A percentile compares a stretch with the other conserved stretches of the same genome.
These are phyloP conservation scores for Fomitopsis serialis DNA, from an alignment of 768 basidiomycete species.

Conservation along the genomic window DNA sequence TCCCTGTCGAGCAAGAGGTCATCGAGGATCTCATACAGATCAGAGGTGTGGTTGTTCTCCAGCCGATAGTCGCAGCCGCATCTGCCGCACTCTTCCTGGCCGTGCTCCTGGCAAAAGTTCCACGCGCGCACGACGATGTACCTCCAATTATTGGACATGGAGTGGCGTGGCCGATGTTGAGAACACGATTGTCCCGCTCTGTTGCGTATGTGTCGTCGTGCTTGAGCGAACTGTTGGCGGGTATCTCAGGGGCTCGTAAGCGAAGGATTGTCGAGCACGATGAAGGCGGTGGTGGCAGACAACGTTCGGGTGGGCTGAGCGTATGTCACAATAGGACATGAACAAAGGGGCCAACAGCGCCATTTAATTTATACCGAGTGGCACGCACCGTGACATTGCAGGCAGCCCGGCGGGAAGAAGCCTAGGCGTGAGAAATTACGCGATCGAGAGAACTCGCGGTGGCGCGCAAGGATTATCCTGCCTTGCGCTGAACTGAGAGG, in stretches of 20 bases:
- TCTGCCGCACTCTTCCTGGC: neutral
- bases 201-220: too few relatives aligned
- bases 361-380: too few relatives aligned
- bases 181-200: too few relatives aligned
- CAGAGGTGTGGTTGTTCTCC: neutral
- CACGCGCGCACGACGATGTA: conserved; percentile 1
- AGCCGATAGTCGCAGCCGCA: conserved; percentile 3
- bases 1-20: neutral
- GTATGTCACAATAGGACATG: too few relatives aligned
- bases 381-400: neutral
- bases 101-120: conserved; percentile 5
- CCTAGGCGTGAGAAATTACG: neutral
- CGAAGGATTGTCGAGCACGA: too few relatives aligned
- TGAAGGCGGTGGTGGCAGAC: too few relatives aligned
- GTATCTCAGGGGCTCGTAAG: too few relatives aligned
- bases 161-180: too few relatives aligned
- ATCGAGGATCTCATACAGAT: neutral
- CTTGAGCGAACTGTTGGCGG: too few relatives aligned
- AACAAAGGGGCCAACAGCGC: too few relatives aligned
- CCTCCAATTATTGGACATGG: neutral
- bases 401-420: neutral
- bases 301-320: too few relatives aligned
- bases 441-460: neutral
- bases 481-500: neutral
- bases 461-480: neutral